Conservation (phyloP, 352 stramenopile species). For the Globisporangium rhizosaccharum region DNA sequence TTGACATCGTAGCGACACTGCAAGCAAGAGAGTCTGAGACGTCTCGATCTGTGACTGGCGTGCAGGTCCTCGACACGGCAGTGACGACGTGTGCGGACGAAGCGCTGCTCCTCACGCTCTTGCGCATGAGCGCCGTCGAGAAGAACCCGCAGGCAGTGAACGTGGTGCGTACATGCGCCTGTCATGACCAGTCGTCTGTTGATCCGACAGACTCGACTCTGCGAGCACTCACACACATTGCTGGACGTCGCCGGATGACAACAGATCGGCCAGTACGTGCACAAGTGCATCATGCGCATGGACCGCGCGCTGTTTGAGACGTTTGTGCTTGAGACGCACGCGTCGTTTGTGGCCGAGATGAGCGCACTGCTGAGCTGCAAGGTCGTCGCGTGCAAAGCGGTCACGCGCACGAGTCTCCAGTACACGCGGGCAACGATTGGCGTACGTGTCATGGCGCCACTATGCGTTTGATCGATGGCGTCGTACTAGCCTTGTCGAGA, state of each 20-base stretch:
- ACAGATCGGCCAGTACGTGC: constrained; percentile 32
- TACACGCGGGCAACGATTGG: constrained; percentile 39
- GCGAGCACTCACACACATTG: too few species aligned
- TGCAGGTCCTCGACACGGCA: constrained; percentile 37
- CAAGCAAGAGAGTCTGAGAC: not conserved
- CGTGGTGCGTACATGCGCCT: constrained; percentile 22
- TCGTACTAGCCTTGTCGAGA: too few species aligned
- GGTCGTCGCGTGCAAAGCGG: constrained; percentile 63
- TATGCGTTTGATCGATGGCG: not conserved
- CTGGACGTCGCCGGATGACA: too few species aligned
- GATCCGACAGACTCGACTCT: too few species aligned
- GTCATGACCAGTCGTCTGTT: not conserved
- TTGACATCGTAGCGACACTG: not conserved
- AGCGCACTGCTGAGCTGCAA: constrained; percentile 57
- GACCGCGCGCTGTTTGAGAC: constrained; percentile 27
- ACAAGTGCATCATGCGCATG: constrained; percentile 49
- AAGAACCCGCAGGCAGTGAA: constrained; percentile 48
- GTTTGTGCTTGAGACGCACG: constrained; percentile 38
- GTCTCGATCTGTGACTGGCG: not conserved
- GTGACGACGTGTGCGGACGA: constrained; percentile 23
- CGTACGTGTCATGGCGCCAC: constrained; percentile 16
- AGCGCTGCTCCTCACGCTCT: constrained; percentile 24
- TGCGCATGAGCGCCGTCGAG: constrained; percentile 26
- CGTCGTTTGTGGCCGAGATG: constrained; percentile 50
- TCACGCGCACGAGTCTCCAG: constrained; percentile 45